phyloP scores from a whole-genome alignment of 805 yeast genomes.

The Yamadazyma kitorensis region DNA sequence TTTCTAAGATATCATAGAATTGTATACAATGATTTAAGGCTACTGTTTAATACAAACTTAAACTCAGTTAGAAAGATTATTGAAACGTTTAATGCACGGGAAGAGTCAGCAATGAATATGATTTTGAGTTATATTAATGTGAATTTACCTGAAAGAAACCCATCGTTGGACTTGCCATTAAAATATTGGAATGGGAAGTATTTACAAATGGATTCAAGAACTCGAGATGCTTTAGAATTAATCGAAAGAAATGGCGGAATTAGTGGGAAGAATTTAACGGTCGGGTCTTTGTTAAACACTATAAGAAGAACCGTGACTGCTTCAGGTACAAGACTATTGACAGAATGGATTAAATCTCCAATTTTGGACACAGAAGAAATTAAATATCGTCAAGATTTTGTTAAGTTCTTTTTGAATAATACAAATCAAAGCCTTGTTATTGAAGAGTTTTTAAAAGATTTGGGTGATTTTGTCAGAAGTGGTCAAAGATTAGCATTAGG shows the following conservation, averaged over 20 bases:
- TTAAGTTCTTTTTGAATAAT: constrained; percentile 21
- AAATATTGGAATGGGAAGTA: constrained; percentile 49
- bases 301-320: constrained; percentile 74
- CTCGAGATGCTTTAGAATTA: constrained; percentile 74
- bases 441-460: constrained; percentile 36
- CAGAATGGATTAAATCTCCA: constrained; percentile 83
- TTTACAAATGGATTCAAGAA: constrained; percentile 79
- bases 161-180: constrained; percentile 66
- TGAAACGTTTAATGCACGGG: constrained; percentile 39
- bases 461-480: constrained; percentile 58
- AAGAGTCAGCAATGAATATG: constrained; percentile 59
- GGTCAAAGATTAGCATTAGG: constrained; percentile 48
- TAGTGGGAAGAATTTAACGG: constrained; percentile 45
- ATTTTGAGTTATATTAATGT: constrained; percentile 63
- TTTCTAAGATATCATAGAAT: constrained; percentile 53
- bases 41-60: constrained; percentile 29
- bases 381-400: constrained; percentile 43
- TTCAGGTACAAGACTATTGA: constrained; percentile 76
- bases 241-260: constrained; percentile 45
- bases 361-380: constrained; percentile 59
- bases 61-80: constrained; percentile 34
- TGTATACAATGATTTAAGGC: constrained; percentile 27
- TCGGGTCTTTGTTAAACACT: constrained; percentile 70
- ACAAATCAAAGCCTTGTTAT: constrained; percentile 9
- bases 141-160: constrained; percentile 65